Base-by-base conservation (phyloP, 768 basidiomycete genomes). In the Cystobasidium ongulense region DNA sequence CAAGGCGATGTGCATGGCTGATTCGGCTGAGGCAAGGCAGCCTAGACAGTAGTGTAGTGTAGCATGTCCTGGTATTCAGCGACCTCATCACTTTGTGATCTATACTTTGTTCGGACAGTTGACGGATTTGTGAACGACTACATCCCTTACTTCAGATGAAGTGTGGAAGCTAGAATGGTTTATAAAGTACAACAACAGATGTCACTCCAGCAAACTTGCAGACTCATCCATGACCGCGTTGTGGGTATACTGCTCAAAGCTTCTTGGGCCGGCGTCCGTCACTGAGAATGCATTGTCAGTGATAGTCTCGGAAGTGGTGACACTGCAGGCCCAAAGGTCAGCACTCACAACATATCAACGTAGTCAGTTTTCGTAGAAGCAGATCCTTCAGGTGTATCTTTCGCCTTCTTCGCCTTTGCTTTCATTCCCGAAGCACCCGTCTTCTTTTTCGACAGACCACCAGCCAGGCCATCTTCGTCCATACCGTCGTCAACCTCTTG, bases 351-450 rank as follows among this genome's bases (percentile, higher is more conserved):
- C 10, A 71, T 1, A 33, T 71, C 68, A 25, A 71, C 54, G 38
- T 71, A 71, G 54, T 71, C 54, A 8, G 31, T 25, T 43, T 39
- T 52, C 39, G 27, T 3, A 17, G n/a, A 8, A 38, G 23, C 29
- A n/a, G 5, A 10, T 3, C 27, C 27, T 5, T 35, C 50, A 36
- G 52, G 18, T 1, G 4, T 38, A 23, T n/a, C 54, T 71, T 46
- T 35, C 18, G 29, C 27, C 38, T 54, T 36, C 53, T 54, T 71
- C 3, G 68, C 68, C 25, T 71, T 71, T 18, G 33, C 36, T 53
- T 71, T 71, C 52, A 71, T 31, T n/a, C 68, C 68, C 10, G 36
- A 33, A 31, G 68, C 68, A 15, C 68, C 68, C 8, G 68, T 38
- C 39, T 54, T 59, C 54, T 61, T 54, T 31, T 54, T 59, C 13